Conservation (phyloP, 2,329 filamentous ascomycete genomes). For the Phymatotrichopsis omnivora region DNA sequence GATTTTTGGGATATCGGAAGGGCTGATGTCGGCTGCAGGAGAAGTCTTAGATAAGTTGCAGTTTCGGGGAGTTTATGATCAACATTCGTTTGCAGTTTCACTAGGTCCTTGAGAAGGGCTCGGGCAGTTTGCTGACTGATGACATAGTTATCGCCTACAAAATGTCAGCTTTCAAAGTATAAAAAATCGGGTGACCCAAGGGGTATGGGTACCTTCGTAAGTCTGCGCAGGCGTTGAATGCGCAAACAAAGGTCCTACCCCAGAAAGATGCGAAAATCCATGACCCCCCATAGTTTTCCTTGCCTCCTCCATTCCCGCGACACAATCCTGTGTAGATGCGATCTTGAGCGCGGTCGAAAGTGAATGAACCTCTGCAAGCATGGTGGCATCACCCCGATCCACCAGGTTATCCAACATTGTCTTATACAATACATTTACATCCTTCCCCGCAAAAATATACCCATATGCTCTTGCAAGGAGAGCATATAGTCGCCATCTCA, state of each 20-base stretch:
- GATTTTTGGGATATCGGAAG: slow-evolving; percentile 5
- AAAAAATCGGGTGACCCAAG: too few relatives aligned
- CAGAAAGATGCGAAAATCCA: slow-evolving; percentile 56
- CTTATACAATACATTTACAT: slow-evolving; percentile 20
- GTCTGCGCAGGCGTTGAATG: slow-evolving; percentile 59
- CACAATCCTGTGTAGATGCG: slow-evolving; percentile 30
- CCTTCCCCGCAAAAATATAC: slow-evolving; percentile 28
- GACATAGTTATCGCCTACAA: slow-evolving; percentile 39
- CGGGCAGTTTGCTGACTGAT: slow-evolving; percentile 37
- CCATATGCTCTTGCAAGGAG: slow-evolving; percentile 32
- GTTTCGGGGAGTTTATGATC: slow-evolving; percentile 1
- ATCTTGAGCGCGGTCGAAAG: slow-evolving; percentile 33
- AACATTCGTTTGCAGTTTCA: slow-evolving; percentile 2
- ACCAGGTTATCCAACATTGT: slow-evolving; percentile 19
- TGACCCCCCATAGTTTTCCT: slow-evolving; percentile 37
- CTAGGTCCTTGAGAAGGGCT: slow-evolving; percentile 32
- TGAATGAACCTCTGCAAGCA: slow-evolving; percentile 29
- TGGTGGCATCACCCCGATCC: slow-evolving; percentile 13
- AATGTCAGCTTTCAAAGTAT: slow-evolving; percentile 21
- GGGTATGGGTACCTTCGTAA: slow-evolving; percentile 31
- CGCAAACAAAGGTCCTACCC: slow-evolving; percentile 65
- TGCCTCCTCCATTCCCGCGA: slow-evolving; percentile 34
- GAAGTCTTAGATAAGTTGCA: slow-evolving; percentile 11
- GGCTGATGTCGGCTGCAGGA: slow-evolving; percentile 16
- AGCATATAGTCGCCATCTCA: slow-evolving; percentile 31